A percentile compares a stretch with the other conserved stretches of the same genome.
These are phyloP conservation scores for Cnidoscolus chayamansa DNA, from an alignment of 441 rosid genomes.

Conservation along the genomic window DNA sequence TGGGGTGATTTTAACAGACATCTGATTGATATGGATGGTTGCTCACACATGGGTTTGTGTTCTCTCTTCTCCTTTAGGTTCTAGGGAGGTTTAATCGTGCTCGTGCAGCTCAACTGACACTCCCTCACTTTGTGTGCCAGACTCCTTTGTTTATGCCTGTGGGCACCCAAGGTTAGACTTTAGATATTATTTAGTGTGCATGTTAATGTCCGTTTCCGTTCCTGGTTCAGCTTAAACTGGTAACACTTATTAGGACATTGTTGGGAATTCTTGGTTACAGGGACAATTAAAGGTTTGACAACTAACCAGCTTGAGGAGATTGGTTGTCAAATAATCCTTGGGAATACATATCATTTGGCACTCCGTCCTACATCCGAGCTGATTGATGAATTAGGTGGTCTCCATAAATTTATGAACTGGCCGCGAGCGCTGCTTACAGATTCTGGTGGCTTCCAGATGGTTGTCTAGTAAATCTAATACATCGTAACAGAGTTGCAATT, in stretches of 20 bases:
- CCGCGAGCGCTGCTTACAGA: conserved; percentile 76
- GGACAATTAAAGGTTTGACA: conserved; percentile 74
- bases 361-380: conserved; percentile 77
- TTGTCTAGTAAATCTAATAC: conserved; percentile 22
- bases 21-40: background rate
- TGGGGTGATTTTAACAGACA: background rate
- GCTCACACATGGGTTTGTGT: background rate
- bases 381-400: conserved; percentile 71
- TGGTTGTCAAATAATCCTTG: conserved; percentile 79
- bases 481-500: background rate
- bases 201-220: conserved; percentile 2
- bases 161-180: conserved; percentile 60
- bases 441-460: conserved; percentile 93
- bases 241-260: conserved; percentile 5
- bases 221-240: background rate
- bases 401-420: conserved; percentile 85
- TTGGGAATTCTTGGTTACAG: conserved; percentile 36
- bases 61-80: conserved; percentile 34
- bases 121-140: conserved; percentile 63
- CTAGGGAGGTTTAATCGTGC: conserved; percentile 76
- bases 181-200: background rate
- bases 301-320: conserved; percentile 74
- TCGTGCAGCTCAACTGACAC: conserved; percentile 67
- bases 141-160: conserved; percentile 88
- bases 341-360: conserved; percentile 76